phyloP scores from a whole-genome alignment of 371 early-diverging fungal genomes.

The Fennellomyces sp. region DNA sequence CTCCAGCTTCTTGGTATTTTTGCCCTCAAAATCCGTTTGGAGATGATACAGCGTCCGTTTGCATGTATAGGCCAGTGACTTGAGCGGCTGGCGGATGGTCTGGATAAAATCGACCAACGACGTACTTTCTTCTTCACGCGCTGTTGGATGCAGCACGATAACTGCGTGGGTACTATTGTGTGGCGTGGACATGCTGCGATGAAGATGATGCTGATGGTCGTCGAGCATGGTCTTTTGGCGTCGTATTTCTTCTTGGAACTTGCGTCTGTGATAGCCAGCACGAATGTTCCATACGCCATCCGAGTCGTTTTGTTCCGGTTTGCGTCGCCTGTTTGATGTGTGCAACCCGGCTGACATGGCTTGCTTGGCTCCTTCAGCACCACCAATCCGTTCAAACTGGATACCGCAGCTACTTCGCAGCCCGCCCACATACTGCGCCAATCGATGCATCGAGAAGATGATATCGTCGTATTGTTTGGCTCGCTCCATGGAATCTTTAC shows the following conservation, averaged over 20 bases:
- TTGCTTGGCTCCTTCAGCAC: constrained; percentile 2
- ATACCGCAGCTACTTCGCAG: constrained; percentile 69
- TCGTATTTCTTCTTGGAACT: constrained; percentile 45
- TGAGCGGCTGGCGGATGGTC: constrained; percentile 60
- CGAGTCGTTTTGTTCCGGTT: background rate
- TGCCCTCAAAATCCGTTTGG: constrained; percentile 34
- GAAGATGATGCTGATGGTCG: constrained; percentile 6
- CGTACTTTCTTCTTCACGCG: background rate
- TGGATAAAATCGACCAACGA: constrained; percentile 59
- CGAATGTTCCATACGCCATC: constrained; percentile 40
- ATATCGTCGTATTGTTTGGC: constrained; percentile 43
- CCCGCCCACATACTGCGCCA: constrained; percentile 72
- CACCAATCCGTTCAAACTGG: constrained; percentile 63
- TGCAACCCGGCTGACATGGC: constrained; percentile 5
- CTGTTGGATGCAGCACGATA: background rate
- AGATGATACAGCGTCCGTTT: constrained; percentile 60
- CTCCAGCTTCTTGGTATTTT: constrained; percentile 5
- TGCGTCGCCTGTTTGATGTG: background rate
- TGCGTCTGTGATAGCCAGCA: constrained; percentile 46
- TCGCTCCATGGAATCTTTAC: constrained; percentile 48
- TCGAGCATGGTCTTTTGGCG: constrained; percentile 28
- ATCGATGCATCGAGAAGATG: constrained; percentile 56
- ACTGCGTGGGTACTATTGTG: background rate
- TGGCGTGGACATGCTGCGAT: background rate
- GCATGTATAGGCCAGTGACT: constrained; percentile 67